Evolutionary conservation across 768 basidiomycete species (phyloP).

Genomic region (Phylloporus scabripes): DNA sequence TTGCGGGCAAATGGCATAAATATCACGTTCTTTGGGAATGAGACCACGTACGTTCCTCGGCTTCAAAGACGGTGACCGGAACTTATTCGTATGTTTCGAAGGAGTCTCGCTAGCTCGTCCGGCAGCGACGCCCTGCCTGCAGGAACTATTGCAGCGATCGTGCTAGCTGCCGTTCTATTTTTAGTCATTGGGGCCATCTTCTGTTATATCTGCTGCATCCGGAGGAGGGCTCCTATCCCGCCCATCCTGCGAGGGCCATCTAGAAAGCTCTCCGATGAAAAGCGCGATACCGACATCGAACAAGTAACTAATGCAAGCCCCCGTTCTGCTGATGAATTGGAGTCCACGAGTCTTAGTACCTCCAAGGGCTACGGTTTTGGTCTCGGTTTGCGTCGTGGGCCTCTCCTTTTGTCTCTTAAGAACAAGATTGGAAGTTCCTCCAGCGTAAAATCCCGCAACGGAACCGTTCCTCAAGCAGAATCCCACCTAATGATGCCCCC

Average conservation of each 20-base stretch:
- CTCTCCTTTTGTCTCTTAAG: conserved; percentile 24
- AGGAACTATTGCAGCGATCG: conserved; percentile 65
- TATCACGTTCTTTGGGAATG: conserved; percentile 35
- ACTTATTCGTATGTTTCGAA: conserved; percentile 9
- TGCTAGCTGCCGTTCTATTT: conserved; percentile 50
- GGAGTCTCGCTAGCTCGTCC: conserved; percentile 14
- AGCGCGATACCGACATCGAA: conserved; percentile 8
- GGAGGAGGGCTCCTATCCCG: conserved; percentile 39
- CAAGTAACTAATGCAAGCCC: conserved; percentile 3
- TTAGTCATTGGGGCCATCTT: conserved; percentile 41
- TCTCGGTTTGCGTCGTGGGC: conserved; percentile 26
- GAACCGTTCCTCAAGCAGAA: conserved; percentile 8
- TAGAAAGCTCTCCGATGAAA: not conserved
- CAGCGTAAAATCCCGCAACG: conserved; percentile 15
- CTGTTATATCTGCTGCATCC: conserved; percentile 42
- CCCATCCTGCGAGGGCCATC: not conserved
- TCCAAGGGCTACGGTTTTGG: conserved; percentile 33
- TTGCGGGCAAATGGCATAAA: conserved; percentile 48
- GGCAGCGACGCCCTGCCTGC: conserved; percentile 30
- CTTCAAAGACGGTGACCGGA: not conserved
- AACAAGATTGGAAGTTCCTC: conserved; percentile 17
- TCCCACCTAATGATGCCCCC: conserved; percentile 21
- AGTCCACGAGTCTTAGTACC: conserved; percentile 26
- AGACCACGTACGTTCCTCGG: conserved; percentile 28
- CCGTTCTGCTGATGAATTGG: conserved; percentile 21